Evolutionary conservation across 2,329 filamentous ascomycete genomes (phyloP), one percentile per base, ranked within the genome.

Genomic region (Corinectria fuckeliana): DNA sequence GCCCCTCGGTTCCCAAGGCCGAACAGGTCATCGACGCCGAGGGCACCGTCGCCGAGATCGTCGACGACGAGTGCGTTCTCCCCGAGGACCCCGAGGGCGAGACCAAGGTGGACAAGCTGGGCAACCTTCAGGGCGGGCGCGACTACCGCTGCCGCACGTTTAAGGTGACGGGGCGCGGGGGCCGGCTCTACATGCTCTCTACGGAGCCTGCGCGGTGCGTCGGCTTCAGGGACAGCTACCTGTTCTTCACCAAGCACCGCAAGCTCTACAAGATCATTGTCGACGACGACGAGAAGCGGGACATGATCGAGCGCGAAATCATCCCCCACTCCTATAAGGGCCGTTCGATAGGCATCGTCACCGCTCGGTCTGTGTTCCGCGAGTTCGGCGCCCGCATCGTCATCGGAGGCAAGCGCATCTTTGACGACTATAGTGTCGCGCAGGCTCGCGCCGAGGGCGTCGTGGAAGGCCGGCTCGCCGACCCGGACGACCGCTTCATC

Each of bases 261-360:
- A 89, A 93, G 71, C 89, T 99, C 13, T 95, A 93, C 85, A 99
- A 99, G 81, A 97, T 99, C 71, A 97, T 99, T 70, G 92, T 98
- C 56, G 93, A 93, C 69, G 95, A 99, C 66, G 90, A 95, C n/a
- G 94, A 96, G 77, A 99, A 99, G 81, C 88, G 90, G 61, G 93
- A 98, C 76, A 86, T 99, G 80, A 99, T 99, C 72, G 92, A 96
- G 68, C 88, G 95, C 61, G 91, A 96, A 5, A 90, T 99, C 72
- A 97, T 99, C 64, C 95, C 95, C 1, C 95, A 97, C 80, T 97
- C 93, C 25, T 99, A 99, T 87, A 99, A 98, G 77, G 95, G 95
- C 60, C 91, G 95, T 52, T 92, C 94, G 5, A 99, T 99, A 74
- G 95, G 95, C 74, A 93, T 99, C 25, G 93, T 97, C 45, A 97